Base-by-base conservation (phyloP, 176 grass and related monocot genomes). In the Dendrocalamus sinicus region DNA sequence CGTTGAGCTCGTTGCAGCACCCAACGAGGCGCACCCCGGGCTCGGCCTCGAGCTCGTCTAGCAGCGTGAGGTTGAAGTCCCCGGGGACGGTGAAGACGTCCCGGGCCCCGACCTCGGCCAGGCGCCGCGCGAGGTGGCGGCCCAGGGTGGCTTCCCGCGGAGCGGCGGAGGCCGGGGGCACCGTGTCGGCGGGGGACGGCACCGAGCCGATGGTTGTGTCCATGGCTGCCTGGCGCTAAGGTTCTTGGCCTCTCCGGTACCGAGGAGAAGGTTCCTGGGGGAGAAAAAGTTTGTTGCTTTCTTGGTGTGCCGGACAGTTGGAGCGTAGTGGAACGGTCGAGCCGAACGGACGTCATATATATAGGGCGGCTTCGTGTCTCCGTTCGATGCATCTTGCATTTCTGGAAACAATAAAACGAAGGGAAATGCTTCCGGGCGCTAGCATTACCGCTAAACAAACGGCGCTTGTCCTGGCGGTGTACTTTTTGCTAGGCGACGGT, bases 1-100 rank as follows among this genome's bases (percentile, higher is more conserved):
- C 93, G 90, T 95, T 95, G 79, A 95, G 93, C 88, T 95, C 93
- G 91, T 95, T 95, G 88, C 93, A 95, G 88, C 93, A 95, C 0
- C 93, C 93, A 2, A 95, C 73, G 79, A 95, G 90, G 26, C 79
- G 79, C 78, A 95, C 85, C 1, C 81, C 87, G 20, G 43, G 76
- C 88, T 91, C 90, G 0, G 90, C 86, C 90, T 88, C 87, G 11
- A 92, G 86, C 86, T 92, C 86, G 90, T 92, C 90, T 6, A 92
- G 90, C 1, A 92, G 86, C 16, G 90, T 82, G 3, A 91, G 90
- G 78, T 91, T 91, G 86, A 91, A 91, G 90, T 91, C 90, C 13
- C 90, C 90, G 55, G 90, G 90, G 2, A 92, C 84, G 1, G 82
- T 57, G 82, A 92, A 92, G 0, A 92, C 73, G 44, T 92, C 90